Percentiles rank a stretch among this genome's conserved stretches.
These are phyloP conservation scores for Kodamaea sp. DNA, from an alignment of 1,139 yeast genomes.

Conservation along the genomic window DNA sequence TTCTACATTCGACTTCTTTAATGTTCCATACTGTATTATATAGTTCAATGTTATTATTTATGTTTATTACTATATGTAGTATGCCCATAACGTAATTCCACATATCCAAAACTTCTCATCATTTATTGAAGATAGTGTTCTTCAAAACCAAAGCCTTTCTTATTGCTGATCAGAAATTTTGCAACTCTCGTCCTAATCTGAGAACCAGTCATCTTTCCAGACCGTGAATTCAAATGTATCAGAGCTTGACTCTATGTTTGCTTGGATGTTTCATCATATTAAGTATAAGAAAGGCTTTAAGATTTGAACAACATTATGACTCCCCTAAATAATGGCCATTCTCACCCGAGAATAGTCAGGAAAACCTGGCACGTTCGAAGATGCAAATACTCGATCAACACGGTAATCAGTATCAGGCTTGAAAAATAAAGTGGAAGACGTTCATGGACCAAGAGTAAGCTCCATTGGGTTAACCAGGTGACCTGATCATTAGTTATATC, in stretches of 20 bases:
- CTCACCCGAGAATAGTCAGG: conserved; percentile 23
- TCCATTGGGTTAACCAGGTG: conserved; percentile 75
- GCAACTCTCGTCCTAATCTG: conserved; percentile 46
- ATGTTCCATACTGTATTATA: conserved; percentile 7
- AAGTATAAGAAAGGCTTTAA: conserved; percentile 15
- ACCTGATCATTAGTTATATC: conserved; percentile 70
- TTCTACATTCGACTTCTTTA: background rate
- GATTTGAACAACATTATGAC: background rate
- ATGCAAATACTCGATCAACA: conserved; percentile 40
- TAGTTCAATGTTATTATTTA: conserved; percentile 2
- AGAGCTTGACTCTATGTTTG: conserved; percentile 95
- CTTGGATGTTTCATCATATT: conserved; percentile 72
- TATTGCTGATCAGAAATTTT: conserved; percentile 18
- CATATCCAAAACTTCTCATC: too few relatives aligned
- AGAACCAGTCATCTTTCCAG: conserved; percentile 50
- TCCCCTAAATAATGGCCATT: conserved; percentile 23
- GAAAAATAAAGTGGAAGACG: conserved; percentile 29
- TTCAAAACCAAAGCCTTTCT: too few relatives aligned
- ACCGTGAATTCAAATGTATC: conserved; percentile 42
- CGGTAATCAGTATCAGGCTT: conserved; percentile 7
- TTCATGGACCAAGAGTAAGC: conserved; percentile 81
- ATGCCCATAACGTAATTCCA: too few relatives aligned
- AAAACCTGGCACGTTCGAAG: conserved; percentile 73
- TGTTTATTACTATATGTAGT: too few relatives aligned
- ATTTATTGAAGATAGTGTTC: conserved; percentile 3